Evolutionary conservation across 495 filamentous ascomycete genomes (phyloP), one percentile per base, ranked within the genome.

Genomic region (Saxophila tyrrhenica): DNA sequence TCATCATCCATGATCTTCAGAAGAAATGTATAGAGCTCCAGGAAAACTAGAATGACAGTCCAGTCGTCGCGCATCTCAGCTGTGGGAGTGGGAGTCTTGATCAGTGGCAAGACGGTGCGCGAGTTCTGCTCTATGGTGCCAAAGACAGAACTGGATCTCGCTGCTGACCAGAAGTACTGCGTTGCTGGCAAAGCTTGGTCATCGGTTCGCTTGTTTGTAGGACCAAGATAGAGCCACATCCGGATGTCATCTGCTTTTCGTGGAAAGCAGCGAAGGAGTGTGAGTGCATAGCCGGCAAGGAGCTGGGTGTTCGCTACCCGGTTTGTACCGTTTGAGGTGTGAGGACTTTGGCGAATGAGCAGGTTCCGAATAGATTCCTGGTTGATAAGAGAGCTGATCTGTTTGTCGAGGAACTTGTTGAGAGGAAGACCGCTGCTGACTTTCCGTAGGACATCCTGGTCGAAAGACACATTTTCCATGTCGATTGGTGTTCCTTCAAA

Each of bases 1-100:
- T 97, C 90, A 56, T 99, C 92, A 60, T 97, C 94, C 70, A 87
- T 95, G 45, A 95, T 78, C 60, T 89, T 84, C 29, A 97, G 72
- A 3, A 95, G 75, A 64, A 97, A 96, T 13, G 83, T 87, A 67
- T 95, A 99, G 11, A 97, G 77, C 61, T 97, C 92, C 23, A 99
- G 75, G 63, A 97, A 99, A 1, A 97, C 75, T 0, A 97, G 74
- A 32, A 95, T 80, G 1, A 91, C 82, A 15, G 82, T 82, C 94
- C 94, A 97, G 65, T 96, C 86, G 54, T 83, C 79, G 42, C 83
- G 79, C 60, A 60, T 11, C 42, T 51, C 8, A 10, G 68, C 47
- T 0, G 49, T 60, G 17, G 56, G 56, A 11, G 45, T 35, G 25
- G 60, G 64, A 10, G 70, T 65, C 55, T 77, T 77, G 44, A 89